Percentiles rank a stretch among this genome's conserved stretches.
These are phyloP conservation scores for Vigna unguiculata DNA, from an alignment of 306 rosid species.

Conservation along the genomic window DNA sequence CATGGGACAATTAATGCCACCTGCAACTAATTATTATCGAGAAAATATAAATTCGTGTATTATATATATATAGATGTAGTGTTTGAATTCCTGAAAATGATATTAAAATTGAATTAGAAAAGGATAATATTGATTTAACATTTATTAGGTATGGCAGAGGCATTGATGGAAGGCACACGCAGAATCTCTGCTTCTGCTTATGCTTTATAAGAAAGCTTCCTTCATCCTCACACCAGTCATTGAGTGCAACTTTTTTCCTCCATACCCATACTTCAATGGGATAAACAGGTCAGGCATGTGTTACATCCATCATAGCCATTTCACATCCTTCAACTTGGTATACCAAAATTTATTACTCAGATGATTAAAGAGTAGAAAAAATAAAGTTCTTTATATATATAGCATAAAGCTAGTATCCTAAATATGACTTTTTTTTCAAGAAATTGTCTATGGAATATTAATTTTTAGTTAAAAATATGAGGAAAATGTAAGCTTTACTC, in stretches of 20 bases:
- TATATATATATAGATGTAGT: no score
- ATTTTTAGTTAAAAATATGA: not conserved
- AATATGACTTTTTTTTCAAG: no score
- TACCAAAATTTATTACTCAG: not conserved
- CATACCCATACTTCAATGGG: conserved; percentile 31
- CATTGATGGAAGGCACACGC: not conserved
- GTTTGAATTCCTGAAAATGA: not conserved
- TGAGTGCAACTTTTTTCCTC: conserved; percentile 36
- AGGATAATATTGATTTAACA: not conserved
- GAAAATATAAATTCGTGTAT: no score
- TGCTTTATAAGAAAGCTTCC: conserved; percentile 5
- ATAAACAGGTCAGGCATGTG: conserved; percentile 17
- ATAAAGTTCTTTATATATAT: no score
- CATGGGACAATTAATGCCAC: no score
- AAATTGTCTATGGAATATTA: no score
- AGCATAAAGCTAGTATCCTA: no score
- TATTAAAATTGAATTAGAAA: not conserved
- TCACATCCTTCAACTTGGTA: not conserved
- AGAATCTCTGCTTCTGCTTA: conserved; percentile 1
- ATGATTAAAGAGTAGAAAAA: not conserved
- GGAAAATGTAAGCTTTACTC: not conserved
- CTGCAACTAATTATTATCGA: no score
- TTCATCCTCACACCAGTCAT: conserved; percentile 6
- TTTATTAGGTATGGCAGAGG: not conserved
- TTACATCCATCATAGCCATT: not conserved